phyloP scores from a whole-genome alignment of 306 rosid genomes.

The Cicer yamashitae region DNA sequence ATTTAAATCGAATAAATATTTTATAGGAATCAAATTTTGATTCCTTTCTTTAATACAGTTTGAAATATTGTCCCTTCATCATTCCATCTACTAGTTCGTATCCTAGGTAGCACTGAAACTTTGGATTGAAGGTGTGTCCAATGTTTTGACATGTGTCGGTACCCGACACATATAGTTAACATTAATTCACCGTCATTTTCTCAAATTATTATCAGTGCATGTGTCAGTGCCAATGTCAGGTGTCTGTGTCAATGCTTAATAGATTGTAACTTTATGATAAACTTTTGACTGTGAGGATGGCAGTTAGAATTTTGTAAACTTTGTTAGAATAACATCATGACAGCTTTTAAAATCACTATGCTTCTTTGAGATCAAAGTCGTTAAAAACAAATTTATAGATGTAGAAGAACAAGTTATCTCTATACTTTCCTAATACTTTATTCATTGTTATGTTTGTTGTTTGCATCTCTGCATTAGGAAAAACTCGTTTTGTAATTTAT shows the following conservation, averaged over 20 bases:
- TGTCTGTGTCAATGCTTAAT: too few species aligned
- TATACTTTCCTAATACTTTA: neutral
- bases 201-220: too few species aligned
- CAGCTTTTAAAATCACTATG: neutral
- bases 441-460: slow-evolving; percentile 17
- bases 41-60: neutral
- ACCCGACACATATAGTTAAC: too few species aligned
- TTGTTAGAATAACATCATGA: slow-evolving; percentile 14
- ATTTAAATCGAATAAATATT: too few species aligned
- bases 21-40: too few species aligned
- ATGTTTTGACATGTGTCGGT: too few species aligned
- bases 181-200: too few species aligned
- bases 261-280: neutral
- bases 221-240: too few species aligned
- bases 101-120: too few species aligned
- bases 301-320: slow-evolving; percentile 17
- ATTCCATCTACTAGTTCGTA: neutral
- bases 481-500: slow-evolving; percentile 24
- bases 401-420: slow-evolving; percentile 2
- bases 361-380: slow-evolving; percentile 9
- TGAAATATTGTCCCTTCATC: slow-evolving; percentile 4
- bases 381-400: neutral
- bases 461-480: slow-evolving; percentile 30
- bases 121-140: too few species aligned
- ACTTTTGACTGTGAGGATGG: slow-evolving; percentile 12